These are phyloP conservation scores for Gossypium bickii DNA, from an alignment of 345 rosid genomes.

Conservation along the genomic window DNA sequence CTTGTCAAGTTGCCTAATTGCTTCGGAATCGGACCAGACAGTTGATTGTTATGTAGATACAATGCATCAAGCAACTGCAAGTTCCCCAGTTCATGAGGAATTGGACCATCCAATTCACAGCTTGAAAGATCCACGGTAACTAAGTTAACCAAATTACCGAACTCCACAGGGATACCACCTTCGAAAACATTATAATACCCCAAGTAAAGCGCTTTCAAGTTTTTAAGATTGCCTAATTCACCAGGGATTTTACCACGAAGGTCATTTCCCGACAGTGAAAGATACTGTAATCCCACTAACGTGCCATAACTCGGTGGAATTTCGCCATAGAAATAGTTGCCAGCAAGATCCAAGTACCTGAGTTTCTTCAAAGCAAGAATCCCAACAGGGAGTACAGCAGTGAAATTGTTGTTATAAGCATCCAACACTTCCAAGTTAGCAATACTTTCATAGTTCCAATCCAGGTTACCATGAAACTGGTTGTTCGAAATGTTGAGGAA, in stretches of 20 bases:
- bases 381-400: slow-evolving; percentile 44
- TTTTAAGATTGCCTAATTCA: slow-evolving; percentile 52
- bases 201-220: slow-evolving; percentile 42
- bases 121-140: slow-evolving; percentile 50
- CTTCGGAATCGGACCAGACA: slow-evolving; percentile 45
- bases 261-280: slow-evolving; percentile 54
- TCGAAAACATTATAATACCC: slow-evolving; percentile 52
- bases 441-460: slow-evolving; percentile 41
- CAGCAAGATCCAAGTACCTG: slow-evolving; percentile 55
- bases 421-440: slow-evolving; percentile 42
- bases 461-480: slow-evolving; percentile 39
- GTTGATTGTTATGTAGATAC: slow-evolving; percentile 45
- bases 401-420: slow-evolving; percentile 52
- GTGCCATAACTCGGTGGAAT: slow-evolving; percentile 47
- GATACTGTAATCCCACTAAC: slow-evolving; percentile 34
- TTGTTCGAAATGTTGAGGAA: slow-evolving; percentile 56
- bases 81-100: slow-evolving; percentile 54
- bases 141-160: slow-evolving; percentile 49
- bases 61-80: slow-evolving; percentile 46
- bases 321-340: slow-evolving; percentile 52
- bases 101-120: slow-evolving; percentile 46
- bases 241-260: slow-evolving; percentile 48
- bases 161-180: slow-evolving; percentile 52
- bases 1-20: slow-evolving; percentile 52
- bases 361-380: slow-evolving; percentile 32